These are phyloP conservation scores for Nicotiana knightiana DNA, from an alignment of 257 asterid species.

Conservation along the genomic window DNA sequence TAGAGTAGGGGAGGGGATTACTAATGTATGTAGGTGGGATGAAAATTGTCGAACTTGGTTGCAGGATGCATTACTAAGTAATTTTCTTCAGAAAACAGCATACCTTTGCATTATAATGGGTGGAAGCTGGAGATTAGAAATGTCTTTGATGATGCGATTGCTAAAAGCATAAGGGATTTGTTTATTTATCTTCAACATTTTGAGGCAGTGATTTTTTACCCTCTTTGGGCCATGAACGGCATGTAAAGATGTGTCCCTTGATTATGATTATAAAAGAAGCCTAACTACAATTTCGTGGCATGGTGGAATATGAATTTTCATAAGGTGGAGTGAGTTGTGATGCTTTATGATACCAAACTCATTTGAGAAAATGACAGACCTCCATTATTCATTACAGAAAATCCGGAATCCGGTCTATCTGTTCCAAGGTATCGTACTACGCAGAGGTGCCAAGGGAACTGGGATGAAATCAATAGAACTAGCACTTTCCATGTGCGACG, in stretches of 20 bases:
- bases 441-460: constrained; percentile 98
- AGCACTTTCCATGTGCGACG: constrained; percentile 97
- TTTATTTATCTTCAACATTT: not conserved
- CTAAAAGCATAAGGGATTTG: not conserved
- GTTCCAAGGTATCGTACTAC: constrained; percentile 96
- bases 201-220: not conserved
- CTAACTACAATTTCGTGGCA: not conserved
- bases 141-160: not conserved
- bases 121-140: not conserved
- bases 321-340: not conserved
- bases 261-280: not conserved
- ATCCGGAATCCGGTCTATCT: constrained; percentile 93
- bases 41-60: not conserved
- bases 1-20: not conserved
- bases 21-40: not conserved
- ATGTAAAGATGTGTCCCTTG: not conserved
- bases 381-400: constrained; percentile 38
- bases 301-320: not conserved
- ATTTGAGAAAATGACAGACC: not conserved
- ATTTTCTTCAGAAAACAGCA: not conserved
- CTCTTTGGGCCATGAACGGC: not conserved
- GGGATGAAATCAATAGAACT: constrained; percentile 99
- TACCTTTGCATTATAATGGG: not conserved
- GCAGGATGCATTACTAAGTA: not conserved
- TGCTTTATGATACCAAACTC: not conserved